Evolutionary conservation across 495 filamentous ascomycete species (phyloP).

Genomic region (Massariosphaeria phaeospora): DNA sequence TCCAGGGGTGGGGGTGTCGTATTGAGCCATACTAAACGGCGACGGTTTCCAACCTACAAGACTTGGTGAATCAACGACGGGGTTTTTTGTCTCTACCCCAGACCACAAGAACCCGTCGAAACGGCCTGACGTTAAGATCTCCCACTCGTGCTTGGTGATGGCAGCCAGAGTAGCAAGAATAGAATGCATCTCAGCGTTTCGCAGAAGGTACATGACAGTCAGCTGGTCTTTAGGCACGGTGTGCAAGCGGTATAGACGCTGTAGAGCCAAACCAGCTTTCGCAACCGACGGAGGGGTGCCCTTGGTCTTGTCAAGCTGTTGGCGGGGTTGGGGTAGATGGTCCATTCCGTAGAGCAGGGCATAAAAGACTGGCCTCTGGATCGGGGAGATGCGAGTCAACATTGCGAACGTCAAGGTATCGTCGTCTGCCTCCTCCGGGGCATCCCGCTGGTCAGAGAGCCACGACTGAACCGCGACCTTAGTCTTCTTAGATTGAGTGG

Average conservation of each 20-base stretch:
- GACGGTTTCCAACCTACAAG: slow-evolving; percentile 39
- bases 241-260: slow-evolving; percentile 74
- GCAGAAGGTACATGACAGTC: slow-evolving; percentile 81
- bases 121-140: slow-evolving; percentile 88
- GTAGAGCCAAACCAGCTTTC: slow-evolving; percentile 68
- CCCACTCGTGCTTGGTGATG: slow-evolving; percentile 87
- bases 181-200: slow-evolving; percentile 73
- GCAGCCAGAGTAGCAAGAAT: slow-evolving; percentile 81
- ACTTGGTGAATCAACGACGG: slow-evolving; percentile 18
- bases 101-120: slow-evolving; percentile 97
- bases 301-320: slow-evolving; percentile 51
- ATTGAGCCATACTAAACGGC: neutral
- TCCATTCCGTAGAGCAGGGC: slow-evolving; percentile 68
- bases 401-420: slow-evolving; percentile 91
- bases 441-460: slow-evolving; percentile 71
- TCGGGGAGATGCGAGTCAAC: slow-evolving; percentile 72
- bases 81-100: too few species aligned
- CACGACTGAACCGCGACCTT: slow-evolving; percentile 77
- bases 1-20: slow-evolving; percentile 1
- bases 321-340: slow-evolving; percentile 48
- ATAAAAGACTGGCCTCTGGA: slow-evolving; percentile 72
- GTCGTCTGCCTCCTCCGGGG: slow-evolving; percentile 81
- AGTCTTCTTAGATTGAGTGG: slow-evolving; percentile 81
- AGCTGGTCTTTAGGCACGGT: slow-evolving; percentile 73
- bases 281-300: slow-evolving; percentile 62